Evolutionary conservation across 108 stramenopile genomes (phyloP), one percentile per base, ranked within the genome.

Genomic region (Aurantiochytrium sp.): DNA sequence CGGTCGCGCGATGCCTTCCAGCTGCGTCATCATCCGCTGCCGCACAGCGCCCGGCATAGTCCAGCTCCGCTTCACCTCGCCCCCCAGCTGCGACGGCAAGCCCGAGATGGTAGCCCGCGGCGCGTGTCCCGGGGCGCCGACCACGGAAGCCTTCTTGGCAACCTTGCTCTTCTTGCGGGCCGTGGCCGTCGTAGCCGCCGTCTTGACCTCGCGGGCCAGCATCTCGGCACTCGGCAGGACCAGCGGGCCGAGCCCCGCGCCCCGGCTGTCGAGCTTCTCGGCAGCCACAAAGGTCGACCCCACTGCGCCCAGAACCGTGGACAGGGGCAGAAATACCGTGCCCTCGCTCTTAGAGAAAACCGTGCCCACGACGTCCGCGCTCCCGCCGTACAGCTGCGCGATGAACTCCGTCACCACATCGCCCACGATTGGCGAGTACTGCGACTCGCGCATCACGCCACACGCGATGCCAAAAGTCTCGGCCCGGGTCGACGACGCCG

Each of bases 61-160:
- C 69, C 69, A 81, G 69, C 41, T 45, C 22, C 69, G 37, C 69
- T 81, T 81, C 42, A 45, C 69, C 42, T 81, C 42, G 22, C 69
- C 37, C 42, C 69, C 37, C 12, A 45, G 41, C 55, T 32, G 31
- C 5, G 55, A 27, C 31, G 10, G 5, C 5, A 4, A 12, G 21
- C 4, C 32, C 4, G 17, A 59, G 8, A 59, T 15, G 27, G 55
- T 59, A 15, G 10, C 55, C 5, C 55, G 55, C 27, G 4, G 55
- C 55, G 55, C 10, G 5, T 12, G 27, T 8, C 21, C 22, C 8
- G 55, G 21, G 27, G 55, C 4, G 21, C 31, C 55, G 27, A 32
- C 55, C 55, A 59, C 21, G 17, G 55, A 59, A 8, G 5, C 32
- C 55, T 59, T 59, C 32, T 59, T 59, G 32, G 10, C 55, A 0